Base-by-base conservation (phyloP, 2,329 filamentous ascomycete species). In the Fusarium duplospermum region DNA sequence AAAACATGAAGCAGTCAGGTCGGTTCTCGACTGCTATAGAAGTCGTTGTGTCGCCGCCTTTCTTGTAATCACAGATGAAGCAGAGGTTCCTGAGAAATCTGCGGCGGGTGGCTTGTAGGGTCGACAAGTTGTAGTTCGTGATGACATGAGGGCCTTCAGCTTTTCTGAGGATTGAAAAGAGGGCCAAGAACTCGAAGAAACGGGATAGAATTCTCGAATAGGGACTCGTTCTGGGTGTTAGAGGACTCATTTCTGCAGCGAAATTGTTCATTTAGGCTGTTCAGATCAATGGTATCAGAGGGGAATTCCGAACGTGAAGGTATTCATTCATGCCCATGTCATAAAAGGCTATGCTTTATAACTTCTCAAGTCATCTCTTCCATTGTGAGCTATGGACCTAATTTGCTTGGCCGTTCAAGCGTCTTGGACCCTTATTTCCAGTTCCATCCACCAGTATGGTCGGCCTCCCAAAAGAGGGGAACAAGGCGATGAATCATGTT, bases 1-100 rank as follows among this genome's bases (percentile, higher is more conserved):
- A 87, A 42, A 86, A 86, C 3, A 81, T 77, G 60, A 81, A 81
- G n/a, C 73, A 71, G 0, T 81, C 66, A 1, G 73, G 40, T 0
- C 50, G 67, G 0, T 83, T 76, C 67, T 88, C 82, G 1, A 87
- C 72, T 0, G 81, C 86, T 29, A 88, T 82, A 0, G 87, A 82
- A 0, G 87, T 84, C n/a, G 83, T 84, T 0, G 83, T 83, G 3
- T 78, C 71, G 3, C 87, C 87, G 0, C 87, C 86, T 69, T 87
- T 88, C 0, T 78, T 70, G 57, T 82, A 82, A 64, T 88, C 87
- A 69, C 85, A 87, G 8, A 88, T 71, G 71, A 84, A 86, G 10
- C 84, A 80, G 2, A 88, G 74, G 31, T 83, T 82, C 5, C 81
- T 77, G 1, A 86, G 77, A 29, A 87, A 83, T 2, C 80, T 71